phyloP scores from a whole-genome alignment of 805 yeast genomes.

The Jamesozyma lodderae region DNA sequence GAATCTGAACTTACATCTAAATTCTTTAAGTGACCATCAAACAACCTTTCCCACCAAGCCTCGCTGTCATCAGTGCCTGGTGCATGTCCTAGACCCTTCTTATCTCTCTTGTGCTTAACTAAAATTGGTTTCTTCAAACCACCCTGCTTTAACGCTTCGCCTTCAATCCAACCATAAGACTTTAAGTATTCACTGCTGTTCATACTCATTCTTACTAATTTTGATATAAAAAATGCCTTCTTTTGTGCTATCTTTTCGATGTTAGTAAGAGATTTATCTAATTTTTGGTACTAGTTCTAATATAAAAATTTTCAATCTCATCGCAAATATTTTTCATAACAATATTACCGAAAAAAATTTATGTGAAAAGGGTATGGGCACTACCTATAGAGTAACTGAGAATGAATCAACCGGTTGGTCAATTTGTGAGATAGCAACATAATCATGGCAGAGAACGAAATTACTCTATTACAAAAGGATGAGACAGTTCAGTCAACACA shows the following conservation, averaged over 20 bases:
- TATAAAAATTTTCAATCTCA: slow-evolving; percentile 5
- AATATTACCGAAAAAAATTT: neutral
- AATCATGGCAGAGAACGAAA: slow-evolving; percentile 3
- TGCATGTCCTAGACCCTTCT: slow-evolving; percentile 81
- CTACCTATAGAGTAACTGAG: too few species aligned
- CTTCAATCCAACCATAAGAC: slow-evolving; percentile 87
- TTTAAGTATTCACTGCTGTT: slow-evolving; percentile 64
- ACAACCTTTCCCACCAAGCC: slow-evolving; percentile 95
- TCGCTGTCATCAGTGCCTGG: slow-evolving; percentile 59
- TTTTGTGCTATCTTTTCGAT: neutral
- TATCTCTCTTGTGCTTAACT: slow-evolving; percentile 84
- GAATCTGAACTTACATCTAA: slow-evolving; percentile 44
- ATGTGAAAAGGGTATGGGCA: too few species aligned
- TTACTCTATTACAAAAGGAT: slow-evolving; percentile 5
- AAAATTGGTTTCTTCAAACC: slow-evolving; percentile 78
- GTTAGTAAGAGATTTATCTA: neutral
- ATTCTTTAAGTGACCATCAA: slow-evolving; percentile 84
- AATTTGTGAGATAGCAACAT: too few species aligned
- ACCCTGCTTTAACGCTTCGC: slow-evolving; percentile 72
- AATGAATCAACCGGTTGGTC: too few species aligned
- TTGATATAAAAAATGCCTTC: too few species aligned
- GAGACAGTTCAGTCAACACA: slow-evolving; percentile 3
- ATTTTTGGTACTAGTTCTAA: too few species aligned
- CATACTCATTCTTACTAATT: slow-evolving; percentile 45
- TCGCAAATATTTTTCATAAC: slow-evolving; percentile 16